Percentiles rank a stretch among this genome's conserved stretches.
phyloP scores from a whole-genome alignment of 2,329 filamentous ascomycete species.

The Trichoderma arundinaceum region DNA sequence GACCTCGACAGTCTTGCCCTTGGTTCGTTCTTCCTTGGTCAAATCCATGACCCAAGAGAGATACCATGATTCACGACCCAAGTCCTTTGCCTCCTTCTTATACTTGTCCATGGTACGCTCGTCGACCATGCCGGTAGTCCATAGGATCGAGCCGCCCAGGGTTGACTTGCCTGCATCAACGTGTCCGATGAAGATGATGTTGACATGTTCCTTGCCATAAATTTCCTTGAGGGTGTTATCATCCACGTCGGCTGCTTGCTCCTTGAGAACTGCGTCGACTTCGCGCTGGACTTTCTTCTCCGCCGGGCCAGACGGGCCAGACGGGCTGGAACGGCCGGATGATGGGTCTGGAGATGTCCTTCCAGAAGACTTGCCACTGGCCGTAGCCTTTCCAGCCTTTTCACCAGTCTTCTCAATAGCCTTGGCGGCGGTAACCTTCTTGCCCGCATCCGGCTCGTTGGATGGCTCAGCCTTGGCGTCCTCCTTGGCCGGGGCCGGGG shows the following conservation, averaged over 20 bases:
- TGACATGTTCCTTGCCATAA: conserved; percentile 90
- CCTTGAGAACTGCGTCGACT: conserved; percentile 82
- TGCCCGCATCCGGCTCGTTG: conserved; percentile 68
- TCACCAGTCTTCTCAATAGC: conserved; percentile 91
- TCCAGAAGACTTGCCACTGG: conserved; percentile 60
- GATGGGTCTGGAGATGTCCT: conserved; percentile 81
- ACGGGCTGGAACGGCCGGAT: conserved; percentile 83
- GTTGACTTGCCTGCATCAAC: conserved; percentile 99
- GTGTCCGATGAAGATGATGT: conserved; percentile 97
- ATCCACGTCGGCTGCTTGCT: conserved; percentile 76
- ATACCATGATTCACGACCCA: conserved; percentile 98
- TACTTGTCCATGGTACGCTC: conserved; percentile 98
- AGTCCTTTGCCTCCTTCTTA: conserved; percentile 93
- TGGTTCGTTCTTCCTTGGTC: conserved; percentile 92
- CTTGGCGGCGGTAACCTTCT: conserved; percentile 86
- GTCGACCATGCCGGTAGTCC: conserved; percentile 98
- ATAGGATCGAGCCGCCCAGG: conserved; percentile 89
- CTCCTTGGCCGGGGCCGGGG: conserved; percentile 44
- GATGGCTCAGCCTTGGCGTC: conserved; percentile 57
- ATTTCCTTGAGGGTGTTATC: conserved; percentile 85
- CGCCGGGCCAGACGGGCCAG: conserved; percentile 56
- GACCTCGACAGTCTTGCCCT: conserved; percentile 98
- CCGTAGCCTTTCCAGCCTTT: conserved; percentile 49
- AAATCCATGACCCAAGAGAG: conserved; percentile 97
- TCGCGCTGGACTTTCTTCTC: conserved; percentile 65